Conservation (phyloP, 2,329 filamentous ascomycete species). For the Fusarium sp. region DNA sequence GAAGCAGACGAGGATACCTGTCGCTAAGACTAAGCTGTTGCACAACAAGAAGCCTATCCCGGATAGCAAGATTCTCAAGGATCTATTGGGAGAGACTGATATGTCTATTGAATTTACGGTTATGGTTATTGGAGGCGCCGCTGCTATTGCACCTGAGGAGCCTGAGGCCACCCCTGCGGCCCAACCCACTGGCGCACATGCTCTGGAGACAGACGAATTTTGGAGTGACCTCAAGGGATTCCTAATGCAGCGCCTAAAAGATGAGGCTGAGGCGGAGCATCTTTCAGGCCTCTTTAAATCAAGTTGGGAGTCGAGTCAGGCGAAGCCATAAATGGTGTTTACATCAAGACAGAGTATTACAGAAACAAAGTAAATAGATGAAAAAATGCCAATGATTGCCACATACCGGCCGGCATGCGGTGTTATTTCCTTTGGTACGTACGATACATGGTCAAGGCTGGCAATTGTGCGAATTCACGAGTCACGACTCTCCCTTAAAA, state of each 20-base stretch:
- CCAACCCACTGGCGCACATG: constrained; percentile 64
- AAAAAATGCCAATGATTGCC: constrained; percentile 43
- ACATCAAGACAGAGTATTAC: constrained; percentile 23
- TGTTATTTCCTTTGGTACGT: constrained; percentile 49
- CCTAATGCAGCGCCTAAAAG: constrained; percentile 81
- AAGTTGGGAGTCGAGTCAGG: constrained; percentile 72
- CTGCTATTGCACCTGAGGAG: constrained; percentile 59
- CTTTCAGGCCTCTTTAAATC: constrained; percentile 76
- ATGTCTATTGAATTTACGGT: constrained; percentile 79
- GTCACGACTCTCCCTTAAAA: constrained; percentile 46
- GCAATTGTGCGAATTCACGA: constrained; percentile 49
- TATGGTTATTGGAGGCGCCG: constrained; percentile 85
- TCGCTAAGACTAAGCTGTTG: constrained; percentile 88
- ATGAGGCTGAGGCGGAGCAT: constrained; percentile 74
- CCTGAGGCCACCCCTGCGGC: constrained; percentile 50
- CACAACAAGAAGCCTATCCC: constrained; percentile 87
- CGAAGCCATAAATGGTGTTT: constrained; percentile 44
- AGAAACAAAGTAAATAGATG: constrained; percentile 35
- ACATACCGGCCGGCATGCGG: constrained; percentile 50
- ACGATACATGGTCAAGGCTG: constrained; percentile 51
- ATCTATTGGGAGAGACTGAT: constrained; percentile 70
- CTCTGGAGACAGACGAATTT: constrained; percentile 79
- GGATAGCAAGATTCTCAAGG: constrained; percentile 82
- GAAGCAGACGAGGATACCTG: constrained; percentile 70
- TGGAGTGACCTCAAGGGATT: constrained; percentile 90